Evolutionary conservation across 2,329 filamentous ascomycete species (phyloP).

Genomic region (Sporothrix sp.): DNA sequence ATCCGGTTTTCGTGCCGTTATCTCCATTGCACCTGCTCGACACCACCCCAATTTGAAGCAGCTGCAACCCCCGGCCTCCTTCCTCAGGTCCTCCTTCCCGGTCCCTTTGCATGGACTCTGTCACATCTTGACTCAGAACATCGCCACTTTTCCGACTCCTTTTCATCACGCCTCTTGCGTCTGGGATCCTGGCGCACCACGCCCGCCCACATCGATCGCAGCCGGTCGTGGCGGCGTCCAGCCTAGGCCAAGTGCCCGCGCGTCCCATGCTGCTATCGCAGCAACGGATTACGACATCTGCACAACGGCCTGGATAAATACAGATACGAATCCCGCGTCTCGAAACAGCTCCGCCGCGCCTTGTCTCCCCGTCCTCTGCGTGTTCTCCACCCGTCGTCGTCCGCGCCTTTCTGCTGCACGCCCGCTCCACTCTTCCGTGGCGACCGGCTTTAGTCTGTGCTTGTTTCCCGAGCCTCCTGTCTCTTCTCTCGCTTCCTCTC

Average conservation of each 20-base stretch:
- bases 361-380: background rate
- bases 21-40: slow-evolving; percentile 1
- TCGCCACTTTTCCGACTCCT: background rate
- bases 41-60: slow-evolving; percentile 2
- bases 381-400: background rate
- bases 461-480: background rate
- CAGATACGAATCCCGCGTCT: slow-evolving; percentile 6
- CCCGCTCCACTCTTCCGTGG: no score
- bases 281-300: slow-evolving; percentile 8
- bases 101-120: background rate
- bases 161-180: background rate
- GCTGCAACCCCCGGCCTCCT: slow-evolving; percentile 1
- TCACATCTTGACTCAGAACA: slow-evolving; percentile 3
- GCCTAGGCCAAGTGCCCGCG: slow-evolving; percentile 5
- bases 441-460: no score
- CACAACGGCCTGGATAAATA: background rate
- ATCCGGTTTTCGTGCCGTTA: background rate
- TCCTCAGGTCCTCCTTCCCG: background rate
- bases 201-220: slow-evolving; percentile 1
- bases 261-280: slow-evolving; percentile 3
- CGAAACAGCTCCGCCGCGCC: slow-evolving; percentile 3
- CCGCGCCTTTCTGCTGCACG: background rate
- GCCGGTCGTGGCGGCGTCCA: background rate
- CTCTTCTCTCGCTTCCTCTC: slow-evolving; percentile 1
- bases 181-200: background rate